Evolutionary conservation across 768 basidiomycete species (phyloP).

Genomic region (Hirschioporus abietinus): DNA sequence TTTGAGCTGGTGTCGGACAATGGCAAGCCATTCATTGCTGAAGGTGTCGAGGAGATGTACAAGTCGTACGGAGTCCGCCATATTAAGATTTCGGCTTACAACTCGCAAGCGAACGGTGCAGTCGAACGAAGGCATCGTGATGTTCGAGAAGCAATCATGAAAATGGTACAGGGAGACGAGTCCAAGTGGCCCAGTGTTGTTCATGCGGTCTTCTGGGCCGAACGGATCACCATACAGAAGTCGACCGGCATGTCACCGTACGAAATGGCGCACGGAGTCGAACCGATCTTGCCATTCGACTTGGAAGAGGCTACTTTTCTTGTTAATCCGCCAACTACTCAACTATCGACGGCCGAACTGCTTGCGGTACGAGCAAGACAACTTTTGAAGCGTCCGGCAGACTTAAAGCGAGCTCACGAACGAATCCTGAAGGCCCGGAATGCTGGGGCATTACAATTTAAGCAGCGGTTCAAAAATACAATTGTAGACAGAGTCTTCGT

Average conservation of each 20-base stretch:
- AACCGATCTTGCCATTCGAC: slow-evolving; percentile 19
- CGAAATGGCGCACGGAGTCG: slow-evolving; percentile 14
- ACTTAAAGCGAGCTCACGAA: slow-evolving; percentile 1
- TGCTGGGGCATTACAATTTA: neutral
- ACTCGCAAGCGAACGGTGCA: slow-evolving; percentile 35
- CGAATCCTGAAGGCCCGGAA: neutral
- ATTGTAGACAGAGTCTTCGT: neutral
- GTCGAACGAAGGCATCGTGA: slow-evolving; percentile 28
- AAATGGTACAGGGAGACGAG: slow-evolving; percentile 27
- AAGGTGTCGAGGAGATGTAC: too few relatives aligned
- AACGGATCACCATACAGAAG: slow-evolving; percentile 12
- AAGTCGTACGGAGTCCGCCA: slow-evolving; percentile 31
- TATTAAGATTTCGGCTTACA: slow-evolving; percentile 37
- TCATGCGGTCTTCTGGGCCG: slow-evolving; percentile 15
- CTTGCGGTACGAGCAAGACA: slow-evolving; percentile 8
- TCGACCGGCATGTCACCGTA: slow-evolving; percentile 16
- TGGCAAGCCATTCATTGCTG: slow-evolving; percentile 24
- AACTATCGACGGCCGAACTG: slow-evolving; percentile 13
- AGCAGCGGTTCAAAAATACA: neutral
- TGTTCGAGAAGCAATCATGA: slow-evolving; percentile 29
- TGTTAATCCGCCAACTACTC: neutral
- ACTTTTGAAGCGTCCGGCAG: slow-evolving; percentile 12
- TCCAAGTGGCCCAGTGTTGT: slow-evolving; percentile 24
- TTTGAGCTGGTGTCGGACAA: slow-evolving; percentile 39
- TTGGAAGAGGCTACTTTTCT: slow-evolving; percentile 17